Evolutionary conservation across 352 stramenopile genomes (phyloP), one percentile per base, ranked within the genome.

Genomic region (Phytophthora fragariaefolia): DNA sequence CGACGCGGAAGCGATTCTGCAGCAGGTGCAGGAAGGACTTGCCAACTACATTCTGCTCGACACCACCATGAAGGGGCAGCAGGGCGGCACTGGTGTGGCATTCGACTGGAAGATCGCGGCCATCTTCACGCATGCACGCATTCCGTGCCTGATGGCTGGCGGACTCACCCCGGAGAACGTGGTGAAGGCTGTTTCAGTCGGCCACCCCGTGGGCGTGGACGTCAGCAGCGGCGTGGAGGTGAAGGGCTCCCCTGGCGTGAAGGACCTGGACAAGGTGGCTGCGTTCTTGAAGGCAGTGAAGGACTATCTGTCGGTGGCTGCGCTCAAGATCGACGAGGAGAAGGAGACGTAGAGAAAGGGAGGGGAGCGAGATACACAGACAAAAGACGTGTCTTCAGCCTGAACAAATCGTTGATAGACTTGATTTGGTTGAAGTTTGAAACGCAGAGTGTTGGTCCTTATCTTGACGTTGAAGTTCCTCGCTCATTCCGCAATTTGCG

Each of bases 31-130:
- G 32, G 63, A 63, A 49, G 77, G 85, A 0, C 73, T 90, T 5
- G 89, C 92, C 17, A 92, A 95, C 69, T 96, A 85, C 54, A 83
- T 99, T 52, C 70, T 99, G 50, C 79, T 99, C 13, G 97, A 99
- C 73, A 99, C 97, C 20, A 96, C 88, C 28, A 93, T 99, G 52
- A 98, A 98, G 66, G 96, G 95, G 3, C 80, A 96, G 46, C 84
- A 94, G 77, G 82, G 80, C 20, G 97, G 97, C 46, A 99, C 96
- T 1, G 97, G 97, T 24, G 76, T 95, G 26, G 89, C 90, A 1
- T 99, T 99, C 76, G 97, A 99, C 87, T 99, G 96, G 91, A 93
- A 82, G 28, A 96, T 99, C 58, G 96, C 96, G 0, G 78, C 91
- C 68, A 83, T 92, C 20, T 88, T 99, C 47, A 88, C 91, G 66